Evolutionary conservation across 441 rosid species (phyloP).

Genomic region (Bocquillonia castaneifolia): DNA sequence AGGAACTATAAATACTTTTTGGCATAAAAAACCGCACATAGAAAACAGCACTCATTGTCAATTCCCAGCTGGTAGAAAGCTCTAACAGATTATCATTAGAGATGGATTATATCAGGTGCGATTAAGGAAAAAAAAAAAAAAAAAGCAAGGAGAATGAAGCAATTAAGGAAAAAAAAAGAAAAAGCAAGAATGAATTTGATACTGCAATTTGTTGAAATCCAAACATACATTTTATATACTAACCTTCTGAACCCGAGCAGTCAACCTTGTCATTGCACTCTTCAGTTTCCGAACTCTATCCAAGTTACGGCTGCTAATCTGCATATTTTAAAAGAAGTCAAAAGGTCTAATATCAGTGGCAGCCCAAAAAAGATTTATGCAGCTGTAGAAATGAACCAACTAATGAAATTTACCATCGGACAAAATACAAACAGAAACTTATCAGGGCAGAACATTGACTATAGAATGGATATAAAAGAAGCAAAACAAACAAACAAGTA

Average conservation of each 20-base stretch:
- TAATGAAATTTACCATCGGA: not conserved
- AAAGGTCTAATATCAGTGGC: not conserved
- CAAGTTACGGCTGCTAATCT: slow-evolving; percentile 94
- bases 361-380: not conserved
- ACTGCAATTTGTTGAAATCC: not conserved
- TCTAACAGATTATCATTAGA: not conserved
- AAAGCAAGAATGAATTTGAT: not conserved
- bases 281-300: slow-evolving; percentile 94
- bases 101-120: not conserved
- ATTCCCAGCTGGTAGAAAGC: not conserved
- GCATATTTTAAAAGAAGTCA: slow-evolving; percentile 19
- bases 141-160: too few species aligned
- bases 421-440: not conserved
- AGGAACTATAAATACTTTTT: not conserved
- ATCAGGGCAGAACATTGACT: not conserved
- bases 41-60: not conserved
- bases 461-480: not conserved
- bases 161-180: too few species aligned
- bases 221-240: not conserved
- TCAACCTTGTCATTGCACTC: slow-evolving; percentile 94
- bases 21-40: too few species aligned
- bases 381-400: not conserved
- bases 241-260: slow-evolving; percentile 96
- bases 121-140: too few species aligned
- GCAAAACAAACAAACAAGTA: not conserved